Evolutionary conservation across 805 yeast species (phyloP).

Genomic region (Sugiyamaella chiloensis): DNA sequence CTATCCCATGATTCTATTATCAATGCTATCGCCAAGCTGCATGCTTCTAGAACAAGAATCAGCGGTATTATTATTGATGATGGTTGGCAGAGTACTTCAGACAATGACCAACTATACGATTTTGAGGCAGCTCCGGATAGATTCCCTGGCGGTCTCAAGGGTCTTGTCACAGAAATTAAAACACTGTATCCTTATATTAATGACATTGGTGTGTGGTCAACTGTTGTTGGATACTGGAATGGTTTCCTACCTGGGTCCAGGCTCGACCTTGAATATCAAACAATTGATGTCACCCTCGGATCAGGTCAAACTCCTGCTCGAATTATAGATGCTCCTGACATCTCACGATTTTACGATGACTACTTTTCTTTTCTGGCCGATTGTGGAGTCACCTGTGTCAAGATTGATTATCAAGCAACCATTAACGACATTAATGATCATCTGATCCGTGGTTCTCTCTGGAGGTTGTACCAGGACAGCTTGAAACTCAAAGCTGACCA

Average conservation of each 20-base stretch:
- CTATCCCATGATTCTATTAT: conserved; percentile 25
- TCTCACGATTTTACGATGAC: conserved; percentile 26
- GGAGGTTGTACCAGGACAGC: conserved; percentile 28
- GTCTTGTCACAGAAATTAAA: conserved; percentile 24
- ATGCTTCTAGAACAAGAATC: conserved; percentile 22
- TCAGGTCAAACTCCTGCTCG: background rate
- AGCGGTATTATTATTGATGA: conserved; percentile 31
- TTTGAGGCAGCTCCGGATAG: conserved; percentile 25
- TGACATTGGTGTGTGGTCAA: conserved; percentile 35
- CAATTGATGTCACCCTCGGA: conserved; percentile 12
- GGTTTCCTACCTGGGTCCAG: conserved; percentile 28
- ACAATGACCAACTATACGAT: conserved; percentile 23
- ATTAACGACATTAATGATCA: conserved; percentile 25
- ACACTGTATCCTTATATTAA: conserved; percentile 23
- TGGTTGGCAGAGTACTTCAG: conserved; percentile 31
- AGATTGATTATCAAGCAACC: conserved; percentile 30
- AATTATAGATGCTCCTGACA: conserved; percentile 13
- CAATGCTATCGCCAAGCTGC: conserved; percentile 25
- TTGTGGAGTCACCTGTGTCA: conserved; percentile 29
- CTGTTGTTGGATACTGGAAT: conserved; percentile 33
- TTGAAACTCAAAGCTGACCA: conserved; percentile 22
- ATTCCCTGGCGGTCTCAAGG: conserved; percentile 32
- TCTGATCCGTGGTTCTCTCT: conserved; percentile 16
- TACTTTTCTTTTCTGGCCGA: conserved; percentile 27
- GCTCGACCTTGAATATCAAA: conserved; percentile 23